Evolutionary conservation across 805 yeast species (phyloP).

Genomic region (Metschnikowia santaceciliae): DNA sequence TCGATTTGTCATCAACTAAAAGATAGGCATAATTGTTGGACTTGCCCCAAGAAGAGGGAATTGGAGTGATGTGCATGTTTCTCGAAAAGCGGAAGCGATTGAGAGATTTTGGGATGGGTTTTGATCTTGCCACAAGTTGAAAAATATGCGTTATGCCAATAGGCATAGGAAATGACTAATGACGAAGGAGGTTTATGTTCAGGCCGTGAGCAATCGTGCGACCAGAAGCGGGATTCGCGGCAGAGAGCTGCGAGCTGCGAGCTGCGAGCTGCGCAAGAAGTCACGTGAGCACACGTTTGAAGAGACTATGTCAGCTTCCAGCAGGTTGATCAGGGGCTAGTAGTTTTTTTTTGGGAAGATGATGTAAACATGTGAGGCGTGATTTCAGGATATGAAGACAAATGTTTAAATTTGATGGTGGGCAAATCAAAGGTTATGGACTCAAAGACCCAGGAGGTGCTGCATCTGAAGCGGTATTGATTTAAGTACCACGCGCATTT

Average conservation of each 20-base stretch:
- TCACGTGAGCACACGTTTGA: background rate
- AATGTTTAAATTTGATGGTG: too few species aligned
- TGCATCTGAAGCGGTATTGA: too few species aligned
- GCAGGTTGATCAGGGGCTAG: too few species aligned
- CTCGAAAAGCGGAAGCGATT: background rate
- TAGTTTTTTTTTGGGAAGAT: too few species aligned
- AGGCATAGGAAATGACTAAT: constrained; percentile 1
- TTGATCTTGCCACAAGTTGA: background rate
- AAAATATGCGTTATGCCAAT: constrained; percentile 1
- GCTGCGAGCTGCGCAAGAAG: background rate
- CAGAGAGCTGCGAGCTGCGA: background rate
- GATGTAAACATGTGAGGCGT: too few species aligned
- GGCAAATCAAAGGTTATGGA: too few species aligned
- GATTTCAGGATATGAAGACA: too few species aligned
- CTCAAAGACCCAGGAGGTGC: too few species aligned
- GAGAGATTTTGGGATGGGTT: background rate
- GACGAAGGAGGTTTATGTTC: background rate
- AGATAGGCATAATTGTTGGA: constrained; percentile 91
- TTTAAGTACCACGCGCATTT: too few species aligned
- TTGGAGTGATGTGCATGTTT: constrained; percentile 71
- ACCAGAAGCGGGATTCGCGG: background rate
- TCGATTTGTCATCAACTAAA: constrained; percentile 61
- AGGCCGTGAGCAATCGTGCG: constrained; percentile 4
- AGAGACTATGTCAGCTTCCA: background rate
- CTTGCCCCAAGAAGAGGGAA: constrained; percentile 93